Conservation (phyloP, 2,329 filamentous ascomycete species). For the Xylaria hypoxylon region DNA sequence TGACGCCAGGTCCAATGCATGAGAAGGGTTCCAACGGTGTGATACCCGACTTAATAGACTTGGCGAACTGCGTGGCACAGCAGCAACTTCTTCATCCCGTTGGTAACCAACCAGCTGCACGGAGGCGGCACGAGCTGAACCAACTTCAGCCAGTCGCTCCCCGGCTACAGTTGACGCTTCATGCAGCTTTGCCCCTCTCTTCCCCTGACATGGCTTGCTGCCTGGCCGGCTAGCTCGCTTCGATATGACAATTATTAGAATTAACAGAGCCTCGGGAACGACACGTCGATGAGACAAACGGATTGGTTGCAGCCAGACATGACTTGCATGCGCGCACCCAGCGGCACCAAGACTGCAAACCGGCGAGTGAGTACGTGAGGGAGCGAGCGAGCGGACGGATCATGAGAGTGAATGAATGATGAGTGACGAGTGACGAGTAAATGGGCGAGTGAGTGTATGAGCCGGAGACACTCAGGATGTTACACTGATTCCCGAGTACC, state of each 20-base stretch:
- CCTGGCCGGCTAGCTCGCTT: constrained; percentile 29
- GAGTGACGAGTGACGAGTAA: constrained; percentile 1
- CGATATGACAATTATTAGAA: constrained; percentile 32
- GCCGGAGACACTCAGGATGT: constrained; percentile 23
- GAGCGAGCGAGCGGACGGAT: constrained; percentile 5
- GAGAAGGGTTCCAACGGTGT: constrained; percentile 28
- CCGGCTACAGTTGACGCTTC: constrained; percentile 30
- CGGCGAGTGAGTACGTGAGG: constrained; percentile 10
- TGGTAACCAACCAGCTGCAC: constrained; percentile 38
- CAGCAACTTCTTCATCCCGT: constrained; percentile 23
- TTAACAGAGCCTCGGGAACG: constrained; percentile 28
- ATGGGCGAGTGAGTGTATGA: constrained; percentile 15
- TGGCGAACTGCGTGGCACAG: constrained; percentile 36
- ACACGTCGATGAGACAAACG: constrained; percentile 24
- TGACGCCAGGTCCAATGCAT: constrained; percentile 23
- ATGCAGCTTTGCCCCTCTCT: constrained; percentile 30
- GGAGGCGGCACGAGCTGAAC: constrained; percentile 35
- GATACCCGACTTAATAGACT: constrained; percentile 23
- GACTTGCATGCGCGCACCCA: constrained; percentile 22
- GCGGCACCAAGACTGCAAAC: constrained; percentile 25
- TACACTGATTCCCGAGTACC: constrained; percentile 15
- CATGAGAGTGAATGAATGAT: background rate
- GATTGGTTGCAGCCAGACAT: constrained; percentile 25
- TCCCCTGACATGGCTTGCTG: constrained; percentile 27
- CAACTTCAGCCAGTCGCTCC: constrained; percentile 29